Evolutionary conservation across 2,329 filamentous ascomycete species (phyloP).

Genomic region (Ophiostoma quercus): DNA sequence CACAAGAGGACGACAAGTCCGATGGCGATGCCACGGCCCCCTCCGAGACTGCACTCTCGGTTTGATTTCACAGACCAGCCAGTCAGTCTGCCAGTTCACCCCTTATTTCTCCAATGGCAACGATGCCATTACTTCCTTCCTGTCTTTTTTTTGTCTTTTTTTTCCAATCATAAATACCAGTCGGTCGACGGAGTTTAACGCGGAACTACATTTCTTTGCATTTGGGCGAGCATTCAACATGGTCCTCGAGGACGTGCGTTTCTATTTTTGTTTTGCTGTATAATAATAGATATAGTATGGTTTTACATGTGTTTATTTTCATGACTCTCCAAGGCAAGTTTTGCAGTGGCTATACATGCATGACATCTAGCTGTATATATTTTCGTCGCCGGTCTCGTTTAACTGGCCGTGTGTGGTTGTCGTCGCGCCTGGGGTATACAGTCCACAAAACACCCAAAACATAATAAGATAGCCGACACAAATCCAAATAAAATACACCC

Average conservation of each 20-base stretch:
- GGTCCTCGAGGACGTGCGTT: constrained; percentile 18
- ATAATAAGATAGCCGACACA: background rate
- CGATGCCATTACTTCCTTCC: background rate
- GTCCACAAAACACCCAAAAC: background rate
- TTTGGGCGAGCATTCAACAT: constrained; percentile 29
- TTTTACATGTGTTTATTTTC: background rate
- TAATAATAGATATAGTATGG: background rate
- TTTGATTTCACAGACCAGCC: background rate
- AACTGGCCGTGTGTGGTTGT: background rate
- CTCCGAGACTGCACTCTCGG: background rate
- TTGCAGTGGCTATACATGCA: background rate
- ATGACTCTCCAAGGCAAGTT: background rate
- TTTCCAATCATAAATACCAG: constrained; percentile 7
- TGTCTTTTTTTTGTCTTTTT: constrained; percentile 13
- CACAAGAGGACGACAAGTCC: constrained; percentile 41
- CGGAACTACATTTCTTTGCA: constrained; percentile 13
- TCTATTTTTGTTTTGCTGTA: background rate
- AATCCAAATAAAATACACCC: background rate
- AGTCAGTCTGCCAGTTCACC: background rate
- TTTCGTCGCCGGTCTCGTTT: background rate
- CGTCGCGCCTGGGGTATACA: background rate
- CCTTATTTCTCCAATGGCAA: background rate
- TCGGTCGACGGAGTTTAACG: background rate
- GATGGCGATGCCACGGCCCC: background rate
- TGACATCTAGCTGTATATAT: background rate